Conservation (phyloP, 768 basidiomycete genomes). For the Dictyophora rubrovolvata region DNA sequence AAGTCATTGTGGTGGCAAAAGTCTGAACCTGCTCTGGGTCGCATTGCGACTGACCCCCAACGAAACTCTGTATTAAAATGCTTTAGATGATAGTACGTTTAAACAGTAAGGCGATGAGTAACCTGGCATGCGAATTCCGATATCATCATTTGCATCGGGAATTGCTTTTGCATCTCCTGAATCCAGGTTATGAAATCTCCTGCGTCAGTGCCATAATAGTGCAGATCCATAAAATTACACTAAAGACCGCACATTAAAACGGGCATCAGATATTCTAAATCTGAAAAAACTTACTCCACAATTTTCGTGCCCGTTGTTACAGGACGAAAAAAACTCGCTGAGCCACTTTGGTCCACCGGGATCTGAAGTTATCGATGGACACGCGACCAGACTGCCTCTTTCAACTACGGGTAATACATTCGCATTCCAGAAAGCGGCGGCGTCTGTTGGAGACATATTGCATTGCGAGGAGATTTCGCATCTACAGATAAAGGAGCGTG, state of each 20-base stretch:
- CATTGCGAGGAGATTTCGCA: conserved; percentile 58
- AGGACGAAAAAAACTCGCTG: conserved; percentile 41
- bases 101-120: conserved; percentile 7
- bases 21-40: conserved; percentile 28
- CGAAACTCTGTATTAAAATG: conserved; percentile 38
- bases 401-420: conserved; percentile 48
- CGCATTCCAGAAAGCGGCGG: conserved; percentile 45
- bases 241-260: conserved; percentile 30
- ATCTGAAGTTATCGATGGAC: conserved; percentile 60
- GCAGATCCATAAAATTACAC: conserved; percentile 41
- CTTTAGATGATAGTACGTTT: neutral
- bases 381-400: conserved; percentile 47
- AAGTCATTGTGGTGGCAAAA: conserved; percentile 35
- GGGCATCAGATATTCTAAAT: no score
- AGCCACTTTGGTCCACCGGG: conserved; percentile 57
- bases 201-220: conserved; percentile 54
- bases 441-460: conserved; percentile 43
- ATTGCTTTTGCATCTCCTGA: conserved; percentile 33
- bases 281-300: conserved; percentile 37
- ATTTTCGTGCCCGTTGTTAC: conserved; percentile 24
- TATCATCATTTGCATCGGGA: conserved; percentile 38
- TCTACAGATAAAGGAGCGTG: conserved; percentile 28
- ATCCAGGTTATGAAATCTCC: conserved; percentile 45
- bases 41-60: conserved; percentile 35
- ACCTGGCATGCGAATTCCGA: conserved; percentile 70